Evolutionary conservation across 2,329 filamentous ascomycete species (phyloP), one percentile per base, ranked within the genome.

Genomic region (Aspergillus calidoustus): DNA sequence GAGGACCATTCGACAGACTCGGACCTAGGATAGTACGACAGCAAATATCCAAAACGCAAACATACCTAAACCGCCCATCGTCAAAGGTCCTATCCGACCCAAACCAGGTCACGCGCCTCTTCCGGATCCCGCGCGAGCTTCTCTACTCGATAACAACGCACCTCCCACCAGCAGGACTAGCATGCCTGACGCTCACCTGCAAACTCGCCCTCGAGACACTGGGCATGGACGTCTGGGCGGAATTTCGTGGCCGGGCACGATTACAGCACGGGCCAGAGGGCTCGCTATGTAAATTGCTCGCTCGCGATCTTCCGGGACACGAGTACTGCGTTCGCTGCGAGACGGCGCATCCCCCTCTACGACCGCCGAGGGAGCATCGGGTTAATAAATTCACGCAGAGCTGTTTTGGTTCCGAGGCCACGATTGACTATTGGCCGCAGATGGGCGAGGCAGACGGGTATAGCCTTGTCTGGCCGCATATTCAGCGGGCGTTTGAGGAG

Each of bases 361-460:
- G 31, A 9, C 61, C 28, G 3, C 53, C 61, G 0, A 44, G 19
- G 11, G 61, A 54, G 7, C 61, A 57, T 19, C 57, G 57, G 19
- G 22, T 17, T 3, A 57, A 54, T 3, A 60, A 51, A 31, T 46
- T 49, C 22, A 57, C 61, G 8, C 57, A 54, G 19, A 17, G 7
- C 6, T 63, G 57, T 48, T 41, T 60, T 8, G 57, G 61, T 1
- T 57, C 54, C 7, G 25, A 44, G 3, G 53, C 56, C 1, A 23
- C 38, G 1, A 54, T 63, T 17, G 54, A 63, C 15, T 60, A 49
- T 48, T 60, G 57, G 57, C 61, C 61, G 1, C 48, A 63, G 31
- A 54, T 43, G 1, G 13, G 28, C 3, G 22, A 4, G 0, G 54
- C 49, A 3, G 57, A 48, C 3, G 54, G 56, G 4, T 63, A 63